Evolutionary conservation across 768 basidiomycete species (phyloP), one percentile per base, ranked within the genome.

Genomic region (Lentinula raphanica): DNA sequence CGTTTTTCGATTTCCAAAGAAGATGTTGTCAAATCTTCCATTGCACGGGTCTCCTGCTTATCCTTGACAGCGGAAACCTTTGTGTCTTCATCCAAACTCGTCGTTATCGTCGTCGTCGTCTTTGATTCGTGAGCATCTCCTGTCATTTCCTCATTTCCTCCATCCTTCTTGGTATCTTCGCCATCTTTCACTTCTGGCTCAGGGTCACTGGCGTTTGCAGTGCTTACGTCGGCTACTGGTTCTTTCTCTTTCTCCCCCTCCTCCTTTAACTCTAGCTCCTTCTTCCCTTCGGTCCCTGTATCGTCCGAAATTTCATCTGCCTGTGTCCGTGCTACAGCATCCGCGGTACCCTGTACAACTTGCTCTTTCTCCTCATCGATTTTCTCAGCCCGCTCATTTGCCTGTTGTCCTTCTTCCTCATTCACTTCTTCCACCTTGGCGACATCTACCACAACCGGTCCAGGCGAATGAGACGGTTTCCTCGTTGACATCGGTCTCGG

Each of bases 401-500:
- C n/a, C n/a, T n/a, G n/a, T n/a, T 28, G 55, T 25, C 44, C 50
- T 56, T 62, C 59, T 36, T 49, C 61, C 27, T 58, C 54, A 7
- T 23, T 59, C 28, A 55, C 12, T 38, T 49, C 49, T 40, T 3
- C 58, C 54, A 27, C 49, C 53, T 31, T 15, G 19, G 46, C 8
- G 5, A 31, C 15, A 17, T 29, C n/a, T 13, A 4, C 27, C 13
- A 12, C 29, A 32, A 25, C 8, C 29, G 49, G 19, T 35, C 19
- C 32, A 12, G 31, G 49, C 5, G 49, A 21, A 12, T 6, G 11
- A 2, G 49, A 50, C 32, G 45, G 8, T 17, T 35, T 35, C 54
- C 35, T 44, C 12, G 21, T 53, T 32, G 6, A 49, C 58, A 68
- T 64, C 27, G 64, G 61, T 11, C 76, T 72, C 12, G 78, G 64